These are phyloP conservation scores for Aspergillus oerlinghausenensis DNA, from an alignment of 2,329 filamentous ascomycete species.

Conservation along the genomic window DNA sequence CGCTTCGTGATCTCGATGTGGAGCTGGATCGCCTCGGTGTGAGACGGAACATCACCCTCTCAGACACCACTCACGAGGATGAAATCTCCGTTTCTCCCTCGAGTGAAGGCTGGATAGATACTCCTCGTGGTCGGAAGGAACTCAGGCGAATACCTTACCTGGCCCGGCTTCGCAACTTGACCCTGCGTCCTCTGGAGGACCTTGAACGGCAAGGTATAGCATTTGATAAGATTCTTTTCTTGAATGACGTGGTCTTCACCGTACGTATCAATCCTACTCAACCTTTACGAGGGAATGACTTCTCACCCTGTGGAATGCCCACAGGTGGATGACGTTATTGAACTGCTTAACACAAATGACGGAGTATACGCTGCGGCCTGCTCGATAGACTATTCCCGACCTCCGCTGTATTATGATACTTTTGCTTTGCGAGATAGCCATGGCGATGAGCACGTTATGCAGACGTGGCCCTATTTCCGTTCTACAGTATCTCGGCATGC, in stretches of 20 bases:
- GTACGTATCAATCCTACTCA: constrained; percentile 17
- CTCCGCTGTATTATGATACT: constrained; percentile 67
- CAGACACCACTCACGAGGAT: constrained; percentile 56
- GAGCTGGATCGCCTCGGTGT: constrained; percentile 52
- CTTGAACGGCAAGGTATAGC: constrained; percentile 47
- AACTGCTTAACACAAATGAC: constrained; percentile 55
- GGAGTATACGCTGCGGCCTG: constrained; percentile 64
- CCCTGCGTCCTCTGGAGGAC: constrained; percentile 55
- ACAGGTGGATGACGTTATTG: constrained; percentile 48
- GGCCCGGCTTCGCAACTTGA: constrained; percentile 59
- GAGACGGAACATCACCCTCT: constrained; percentile 52
- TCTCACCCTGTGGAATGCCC: neutral
- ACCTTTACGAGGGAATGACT: constrained; percentile 11
- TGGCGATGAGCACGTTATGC: constrained; percentile 59
- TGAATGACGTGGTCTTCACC: constrained; percentile 47
- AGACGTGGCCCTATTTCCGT: constrained; percentile 58
- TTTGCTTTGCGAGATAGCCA: constrained; percentile 66
- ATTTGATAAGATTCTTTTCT: constrained; percentile 57
- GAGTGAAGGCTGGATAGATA: constrained; percentile 60
- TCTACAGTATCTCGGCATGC: constrained; percentile 47
- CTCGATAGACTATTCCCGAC: constrained; percentile 64
- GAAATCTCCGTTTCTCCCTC: constrained; percentile 46
- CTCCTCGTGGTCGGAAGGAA: constrained; percentile 50
- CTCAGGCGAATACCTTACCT: constrained; percentile 66
- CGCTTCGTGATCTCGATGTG: constrained; percentile 53